Conservation (phyloP, 306 rosid genomes). For the Begonia masoniana region DNA sequence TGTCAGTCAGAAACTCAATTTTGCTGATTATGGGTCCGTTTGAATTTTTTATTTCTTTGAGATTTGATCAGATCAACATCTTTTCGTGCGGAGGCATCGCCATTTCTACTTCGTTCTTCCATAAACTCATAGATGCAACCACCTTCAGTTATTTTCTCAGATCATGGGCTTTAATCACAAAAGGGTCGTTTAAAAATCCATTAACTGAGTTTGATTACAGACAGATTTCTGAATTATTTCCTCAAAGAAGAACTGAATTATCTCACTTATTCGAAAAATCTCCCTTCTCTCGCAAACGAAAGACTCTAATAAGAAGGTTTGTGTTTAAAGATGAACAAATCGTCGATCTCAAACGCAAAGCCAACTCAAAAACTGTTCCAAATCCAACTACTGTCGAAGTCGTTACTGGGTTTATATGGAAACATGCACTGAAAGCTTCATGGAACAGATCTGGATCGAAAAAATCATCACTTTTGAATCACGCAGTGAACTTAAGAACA, state of each 20-base stretch:
- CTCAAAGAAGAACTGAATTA: background rate
- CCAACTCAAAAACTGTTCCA: background rate
- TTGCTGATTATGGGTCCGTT: no score
- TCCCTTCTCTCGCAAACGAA: background rate
- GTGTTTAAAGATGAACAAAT: constrained; percentile 3
- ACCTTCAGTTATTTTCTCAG: constrained; percentile 3
- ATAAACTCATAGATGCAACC: constrained; percentile 6
- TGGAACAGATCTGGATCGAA: background rate
- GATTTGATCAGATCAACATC: background rate
- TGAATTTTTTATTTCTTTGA: no score
- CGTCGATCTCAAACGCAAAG: background rate
- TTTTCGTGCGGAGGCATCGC: constrained; percentile 10
- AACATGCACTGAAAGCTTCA: constrained; percentile 6
- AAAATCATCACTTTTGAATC: background rate
- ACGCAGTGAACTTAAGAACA: constrained; percentile 3
- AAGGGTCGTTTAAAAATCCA: background rate
- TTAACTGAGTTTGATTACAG: background rate
- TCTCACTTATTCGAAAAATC: background rate
- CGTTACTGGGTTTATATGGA: constrained; percentile 15
- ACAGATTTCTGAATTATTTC: constrained; percentile 1
- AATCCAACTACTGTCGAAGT: constrained; percentile 13
- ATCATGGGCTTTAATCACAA: background rate
- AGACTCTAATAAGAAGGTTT: constrained; percentile 6
- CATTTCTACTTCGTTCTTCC: background rate
- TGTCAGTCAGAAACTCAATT: no score